Evolutionary conservation across 495 filamentous ascomycete species (phyloP), one percentile per base, ranked within the genome.

Genomic region (Symbiotaphrina buchneri): DNA sequence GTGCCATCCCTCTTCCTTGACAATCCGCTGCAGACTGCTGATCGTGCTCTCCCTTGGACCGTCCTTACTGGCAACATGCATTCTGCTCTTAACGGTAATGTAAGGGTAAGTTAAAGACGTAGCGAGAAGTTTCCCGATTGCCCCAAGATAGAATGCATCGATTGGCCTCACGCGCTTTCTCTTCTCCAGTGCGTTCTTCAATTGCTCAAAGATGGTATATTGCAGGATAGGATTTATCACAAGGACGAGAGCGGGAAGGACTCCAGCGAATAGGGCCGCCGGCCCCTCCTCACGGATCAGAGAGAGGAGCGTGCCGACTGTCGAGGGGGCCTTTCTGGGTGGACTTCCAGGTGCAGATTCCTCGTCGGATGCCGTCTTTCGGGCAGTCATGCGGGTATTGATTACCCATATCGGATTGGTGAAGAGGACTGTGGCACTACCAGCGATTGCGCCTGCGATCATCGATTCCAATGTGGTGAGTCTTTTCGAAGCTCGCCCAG

Each of bases 391-490:
- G 40, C 87, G 72, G 13, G 87, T 97, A 58, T 97, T 97, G 39
- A 97, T 62, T 8, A 97, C 87, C 87, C 87, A 97, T 45, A 97
- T 95, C 6, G 87, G 87, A 53, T 97, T 97, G 7, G 87, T 97
- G 36, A 92, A 61, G 35, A 97, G 59, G 32, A 97, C 87, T 3
- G 90, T 95, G 4, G 85, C 85, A 44, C 69, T 78, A 0, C 87
- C 87, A 13, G 87, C 87, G 40, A 97, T 61, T n/a, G 90, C 87
- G 24, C 87, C 87, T 2, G 90, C 82, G 40, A 85, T 71, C 68
- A 97, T 97, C 35, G 69, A 69, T 53, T 97, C 85, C 27, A 82
- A 40, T 0, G 87, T 84, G 17, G 79, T 87, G 42, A 97, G 71
- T 44, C 80, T 84, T 48, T 70, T 74, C 20, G 70, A 75, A 19